phyloP scores from a whole-genome alignment of 805 yeast species.

The Tanozyma kutaoensis region DNA sequence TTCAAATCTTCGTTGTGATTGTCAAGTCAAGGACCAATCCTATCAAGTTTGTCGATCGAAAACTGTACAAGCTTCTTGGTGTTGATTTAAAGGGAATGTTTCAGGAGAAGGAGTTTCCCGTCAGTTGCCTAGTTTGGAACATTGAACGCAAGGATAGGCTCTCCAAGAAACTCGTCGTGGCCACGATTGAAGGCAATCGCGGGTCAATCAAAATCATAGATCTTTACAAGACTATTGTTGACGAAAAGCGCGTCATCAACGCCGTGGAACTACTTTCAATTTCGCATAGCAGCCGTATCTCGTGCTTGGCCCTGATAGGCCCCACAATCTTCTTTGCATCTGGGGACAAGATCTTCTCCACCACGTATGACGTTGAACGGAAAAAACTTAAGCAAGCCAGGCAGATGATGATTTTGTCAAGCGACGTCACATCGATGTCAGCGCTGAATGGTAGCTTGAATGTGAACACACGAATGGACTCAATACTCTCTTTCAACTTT shows the following conservation, averaged over 20 bases:
- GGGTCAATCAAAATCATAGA: slow-evolving; percentile 26
- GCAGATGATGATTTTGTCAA: neutral
- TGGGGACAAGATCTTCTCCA: slow-evolving; percentile 14
- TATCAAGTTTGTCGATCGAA: slow-evolving; percentile 21
- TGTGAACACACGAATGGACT: slow-evolving; percentile 21
- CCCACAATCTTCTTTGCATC: slow-evolving; percentile 19
- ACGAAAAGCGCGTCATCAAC: slow-evolving; percentile 7
- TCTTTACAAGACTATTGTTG: slow-evolving; percentile 7
- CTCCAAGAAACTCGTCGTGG: slow-evolving; percentile 24
- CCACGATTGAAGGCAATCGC: slow-evolving; percentile 3
- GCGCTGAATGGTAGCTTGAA: slow-evolving; percentile 4
- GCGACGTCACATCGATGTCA: neutral
- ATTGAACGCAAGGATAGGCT: slow-evolving; percentile 14
- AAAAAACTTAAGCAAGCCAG: slow-evolving; percentile 10
- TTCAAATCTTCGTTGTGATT: slow-evolving; percentile 15
- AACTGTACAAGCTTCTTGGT: slow-evolving; percentile 12
- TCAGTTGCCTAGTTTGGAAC: slow-evolving; percentile 21
- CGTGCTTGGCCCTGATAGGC: slow-evolving; percentile 19
- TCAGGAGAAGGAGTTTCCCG: slow-evolving; percentile 15
- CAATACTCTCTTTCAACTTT: slow-evolving; percentile 16
- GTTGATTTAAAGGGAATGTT: slow-evolving; percentile 9
- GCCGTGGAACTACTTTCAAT: slow-evolving; percentile 20
- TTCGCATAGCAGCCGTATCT: slow-evolving; percentile 17
- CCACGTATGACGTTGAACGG: slow-evolving; percentile 18
- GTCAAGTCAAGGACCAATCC: slow-evolving; percentile 15